These are phyloP conservation scores for Pestalotiopsis fici DNA, from an alignment of 2,329 filamentous ascomycete genomes.

Conservation along the genomic window DNA sequence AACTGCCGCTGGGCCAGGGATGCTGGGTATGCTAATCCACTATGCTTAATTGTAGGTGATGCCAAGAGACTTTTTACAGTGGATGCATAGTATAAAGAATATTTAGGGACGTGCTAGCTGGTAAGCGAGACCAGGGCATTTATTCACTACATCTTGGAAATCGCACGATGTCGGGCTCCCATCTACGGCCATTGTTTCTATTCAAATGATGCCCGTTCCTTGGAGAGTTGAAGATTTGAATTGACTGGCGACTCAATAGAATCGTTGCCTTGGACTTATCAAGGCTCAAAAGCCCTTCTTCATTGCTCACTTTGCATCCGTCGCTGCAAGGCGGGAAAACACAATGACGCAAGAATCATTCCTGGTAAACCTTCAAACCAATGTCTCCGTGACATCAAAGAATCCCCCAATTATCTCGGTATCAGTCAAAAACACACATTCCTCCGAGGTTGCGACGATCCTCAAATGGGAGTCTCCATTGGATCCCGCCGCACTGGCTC, in stretches of 20 bases:
- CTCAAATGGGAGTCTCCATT: neutral
- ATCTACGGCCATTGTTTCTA: no score
- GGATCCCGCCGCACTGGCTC: neutral
- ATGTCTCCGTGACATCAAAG: neutral
- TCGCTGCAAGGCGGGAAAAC: neutral
- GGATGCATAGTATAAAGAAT: neutral
- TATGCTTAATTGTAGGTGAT: neutral
- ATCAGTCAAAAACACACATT: neutral
- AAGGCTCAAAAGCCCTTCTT: no score
- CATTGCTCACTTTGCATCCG: no score
- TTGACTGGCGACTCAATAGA: no score
- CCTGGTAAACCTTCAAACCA: neutral
- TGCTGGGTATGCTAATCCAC: neutral
- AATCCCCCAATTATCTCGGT: neutral
- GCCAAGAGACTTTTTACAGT: neutral
- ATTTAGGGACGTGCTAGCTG: neutral
- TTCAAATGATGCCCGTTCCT: no score
- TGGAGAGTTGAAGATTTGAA: no score
- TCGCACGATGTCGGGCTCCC: no score
- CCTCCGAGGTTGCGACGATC: neutral
- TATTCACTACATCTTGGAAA: neutral
- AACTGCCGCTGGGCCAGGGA: no score
- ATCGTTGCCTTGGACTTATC: no score
- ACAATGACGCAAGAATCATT: neutral
- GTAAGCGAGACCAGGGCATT: neutral